Base-by-base conservation (phyloP, 306 rosid species). In the Lablab purpureus region DNA sequence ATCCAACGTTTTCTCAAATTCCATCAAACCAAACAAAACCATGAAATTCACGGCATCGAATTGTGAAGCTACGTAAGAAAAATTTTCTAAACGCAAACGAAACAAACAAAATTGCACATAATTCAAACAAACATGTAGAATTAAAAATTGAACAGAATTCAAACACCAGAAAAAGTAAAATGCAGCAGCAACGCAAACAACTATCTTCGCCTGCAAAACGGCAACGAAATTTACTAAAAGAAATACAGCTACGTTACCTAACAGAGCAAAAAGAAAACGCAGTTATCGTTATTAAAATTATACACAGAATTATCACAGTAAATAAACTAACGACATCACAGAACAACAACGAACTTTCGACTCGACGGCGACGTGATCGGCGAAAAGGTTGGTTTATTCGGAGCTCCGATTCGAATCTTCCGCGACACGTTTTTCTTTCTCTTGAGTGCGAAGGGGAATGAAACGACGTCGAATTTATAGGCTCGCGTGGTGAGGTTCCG, bases 271-370 rank as follows among this genome's bases (percentile, higher is more conserved):
- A 79, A 58, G 40, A 50, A 60, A 50, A 36, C 62, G 62, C 3
- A 54, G 15, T 62, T 25, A 67, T 8, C 1, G 14, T 22, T 18
- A n/a, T n/a, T 4, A 25, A 25, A 25, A 4, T 32, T 27, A 76
- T 10, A 36, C 13, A 62, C 49, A 22, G 46, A 34, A n/a, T 0
- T 23, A 21, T 11, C 25, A 30, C 45, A 34, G 10, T 43, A 51
- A 36, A 40, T 0, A 13, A 84, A 17, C 10, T 50, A 81, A 76
- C 43, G 55, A 23, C 64, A 27, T 23, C 34, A 52, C 70, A 68
- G 55, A 81, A 64, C 80, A 50, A 76, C 85, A 74, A 83, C 88
- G 89, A 84, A 87, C 90, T 82, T 87, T 87, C 83, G 7, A 45
- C 75, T 32, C 15, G 67, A 15, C 6, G 79, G 67, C 13, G 79